Evolutionary conservation across 129 eudicot species (phyloP).

Genomic region (carrot (Daucus carota)): DH1_v3.0 NC_030382.2:43625501-43626000

Average conservation of each 20-base stretch:
- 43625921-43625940: slow-evolving; percentile 77
- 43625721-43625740: slow-evolving; percentile 76
- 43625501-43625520: slow-evolving; percentile 51
- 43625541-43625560: slow-evolving; percentile 73
- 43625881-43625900: neutral
- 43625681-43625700: slow-evolving; percentile 42
- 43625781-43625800: neutral
- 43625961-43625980: slow-evolving; percentile 88
- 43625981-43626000: slow-evolving; percentile 73
- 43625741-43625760: slow-evolving; percentile 29
- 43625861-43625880: neutral
- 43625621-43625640: slow-evolving; percentile 49
- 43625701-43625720: slow-evolving; percentile 82
- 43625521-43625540: slow-evolving; percentile 62
- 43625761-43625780: neutral
- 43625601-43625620: slow-evolving; percentile 63
- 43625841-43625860: neutral
- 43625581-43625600: slow-evolving; percentile 92
- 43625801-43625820: neutral
- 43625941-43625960: slow-evolving; percentile 65
- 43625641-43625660: slow-evolving; percentile 57
- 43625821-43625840: neutral
- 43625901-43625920: slow-evolving; percentile 31
- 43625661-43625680: slow-evolving; percentile 38
- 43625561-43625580: slow-evolving; percentile 62